Percentiles rank a stretch among this genome's conserved stretches.
phyloP scores from a whole-genome alignment of 2,329 filamentous ascomycete genomes.

The Dendryphion nanum region DNA sequence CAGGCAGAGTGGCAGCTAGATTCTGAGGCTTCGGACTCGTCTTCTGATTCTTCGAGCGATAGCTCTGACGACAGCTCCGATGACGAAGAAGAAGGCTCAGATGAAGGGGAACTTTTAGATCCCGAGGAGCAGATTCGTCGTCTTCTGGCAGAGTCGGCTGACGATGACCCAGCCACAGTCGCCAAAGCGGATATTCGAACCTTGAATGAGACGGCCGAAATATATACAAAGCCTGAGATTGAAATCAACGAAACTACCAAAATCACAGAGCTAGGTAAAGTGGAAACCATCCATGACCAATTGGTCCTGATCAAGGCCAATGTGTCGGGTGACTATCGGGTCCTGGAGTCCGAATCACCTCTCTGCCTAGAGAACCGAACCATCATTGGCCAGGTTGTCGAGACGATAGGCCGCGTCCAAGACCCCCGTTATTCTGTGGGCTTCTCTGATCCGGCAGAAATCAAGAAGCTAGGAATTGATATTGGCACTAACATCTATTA shows the following conservation, averaged over 20 bases:
- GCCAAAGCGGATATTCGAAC: conserved; percentile 65
- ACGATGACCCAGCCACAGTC: conserved; percentile 73
- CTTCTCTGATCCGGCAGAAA: conserved; percentile 68
- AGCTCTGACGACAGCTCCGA: conserved; percentile 45
- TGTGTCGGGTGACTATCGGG: conserved; percentile 76
- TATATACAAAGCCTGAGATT: conserved; percentile 67
- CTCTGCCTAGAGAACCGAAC: conserved; percentile 74
- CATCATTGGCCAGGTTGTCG: conserved; percentile 78
- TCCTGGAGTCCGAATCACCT: conserved; percentile 80
- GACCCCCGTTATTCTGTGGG: conserved; percentile 82
- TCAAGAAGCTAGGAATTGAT: conserved; percentile 65
- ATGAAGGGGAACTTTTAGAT: conserved; percentile 64
- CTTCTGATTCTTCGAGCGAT: conserved; percentile 49
- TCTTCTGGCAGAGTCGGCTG: conserved; percentile 74
- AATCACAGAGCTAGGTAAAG: conserved; percentile 70
- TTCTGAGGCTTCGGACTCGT: conserved; percentile 60
- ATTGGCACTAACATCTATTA: conserved; percentile 75
- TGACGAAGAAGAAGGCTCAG: conserved; percentile 61
- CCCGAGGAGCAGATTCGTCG: conserved; percentile 81
- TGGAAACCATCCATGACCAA: conserved; percentile 77
- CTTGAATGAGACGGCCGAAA: conserved; percentile 69
- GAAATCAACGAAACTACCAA: conserved; percentile 74
- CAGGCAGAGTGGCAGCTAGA: conserved; percentile 79
- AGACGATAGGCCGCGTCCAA: conserved; percentile 82
- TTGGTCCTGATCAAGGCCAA: conserved; percentile 76